Base-by-base conservation (phyloP, 352 stramenopile genomes). In the Pythium monospermum region DNA sequence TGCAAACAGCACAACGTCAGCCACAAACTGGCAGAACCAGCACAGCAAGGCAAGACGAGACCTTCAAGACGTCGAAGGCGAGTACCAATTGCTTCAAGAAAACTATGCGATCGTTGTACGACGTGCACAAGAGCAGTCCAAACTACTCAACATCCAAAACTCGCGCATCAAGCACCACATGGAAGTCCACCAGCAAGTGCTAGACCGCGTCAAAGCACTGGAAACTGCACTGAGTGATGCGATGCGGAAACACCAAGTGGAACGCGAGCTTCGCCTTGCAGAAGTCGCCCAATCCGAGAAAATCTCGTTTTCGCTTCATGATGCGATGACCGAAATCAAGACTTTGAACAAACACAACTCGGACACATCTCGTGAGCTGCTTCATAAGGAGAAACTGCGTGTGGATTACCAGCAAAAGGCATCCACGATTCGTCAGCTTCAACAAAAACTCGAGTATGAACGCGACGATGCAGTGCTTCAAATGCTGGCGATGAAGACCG, bases 71-170 rank as follows among this genome's bases (percentile, higher is more conserved):
- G 37, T 73, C 11, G 45, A 67, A 47, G 53, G 31, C 6, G 54
- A 71, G 15, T 68, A 67, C 18, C 58, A 61, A 6, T 43, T 68
- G 10, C 50, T 86, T 2, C 64, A 85, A 18, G 68, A 79, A 23
- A 76, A 72, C 13, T 85, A 83, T 47, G 66, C 63, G 18, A 68
- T 90, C 11, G 57, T 86, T 16, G 25, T 73, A 31, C 71, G 78
- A 6, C 76, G 81, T 13, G 68, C 72, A 1, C 66, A 76, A 5
- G 81, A 91, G 41, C 81, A 91, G 50, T 63, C 74, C 16, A 89
- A 82, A 33, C 58, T 91, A 18, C 59, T 91, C 15, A 65, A 64
- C 11, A 68, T 87, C 3, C 78, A 91, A 49, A 85, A 74, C 31
- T 37, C 43, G 12, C 72, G 81, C 8, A 67, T 86, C 18, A 36